phyloP scores from a whole-genome alignment of 768 basidiomycete species.

The Auricularia sp. region DNA sequence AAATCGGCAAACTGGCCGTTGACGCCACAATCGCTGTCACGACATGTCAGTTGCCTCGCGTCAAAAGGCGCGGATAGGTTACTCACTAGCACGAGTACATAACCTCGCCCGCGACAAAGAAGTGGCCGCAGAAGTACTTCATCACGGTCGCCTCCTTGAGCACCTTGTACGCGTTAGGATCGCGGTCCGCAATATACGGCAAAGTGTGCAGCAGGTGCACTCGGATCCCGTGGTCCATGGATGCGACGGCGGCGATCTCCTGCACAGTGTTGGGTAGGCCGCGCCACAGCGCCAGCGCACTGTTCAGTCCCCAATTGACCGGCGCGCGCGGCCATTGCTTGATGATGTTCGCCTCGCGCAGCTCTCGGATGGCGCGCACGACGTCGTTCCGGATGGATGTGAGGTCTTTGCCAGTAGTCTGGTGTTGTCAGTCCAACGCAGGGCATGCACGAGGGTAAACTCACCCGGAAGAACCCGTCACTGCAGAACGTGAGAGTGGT shows the following conservation, averaged over 20 bases:
- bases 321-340: not conserved
- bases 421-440: not conserved
- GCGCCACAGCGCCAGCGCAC: not conserved
- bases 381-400: not conserved
- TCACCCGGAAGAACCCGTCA: not conserved
- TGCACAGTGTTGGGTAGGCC: not conserved
- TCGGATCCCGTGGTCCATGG: not conserved
- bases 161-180: not conserved
- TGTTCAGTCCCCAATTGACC: not conserved
- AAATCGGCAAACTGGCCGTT: not conserved
- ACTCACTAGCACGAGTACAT: not conserved
- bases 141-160: not conserved
- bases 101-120: not conserved
- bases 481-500: not conserved
- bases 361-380: not conserved
- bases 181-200: not conserved
- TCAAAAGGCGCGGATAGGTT: not conserved
- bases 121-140: not conserved
- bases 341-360: not conserved
- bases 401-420: not conserved
- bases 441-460: not conserved
- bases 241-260: not conserved
- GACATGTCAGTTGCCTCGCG: not conserved
- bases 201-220: not conserved
- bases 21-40: not conserved